These are phyloP conservation scores for Beauveria medogensis DNA, from an alignment of 2,329 filamentous ascomycete genomes.

Conservation along the genomic window DNA sequence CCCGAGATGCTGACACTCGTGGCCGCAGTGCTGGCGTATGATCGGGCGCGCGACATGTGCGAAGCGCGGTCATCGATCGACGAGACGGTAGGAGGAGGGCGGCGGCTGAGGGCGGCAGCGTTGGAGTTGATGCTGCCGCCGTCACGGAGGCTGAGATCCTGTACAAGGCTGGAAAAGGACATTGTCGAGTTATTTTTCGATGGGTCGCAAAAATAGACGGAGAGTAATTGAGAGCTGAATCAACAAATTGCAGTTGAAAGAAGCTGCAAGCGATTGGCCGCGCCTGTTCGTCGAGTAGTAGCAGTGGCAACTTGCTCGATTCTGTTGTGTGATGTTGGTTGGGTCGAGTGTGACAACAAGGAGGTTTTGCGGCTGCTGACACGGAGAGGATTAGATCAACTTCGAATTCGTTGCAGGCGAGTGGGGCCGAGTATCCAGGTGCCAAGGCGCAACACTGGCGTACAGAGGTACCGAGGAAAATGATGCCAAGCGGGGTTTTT, in stretches of 20 bases:
- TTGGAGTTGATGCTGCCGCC: constrained; percentile 29
- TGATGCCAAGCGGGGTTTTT: neutral
- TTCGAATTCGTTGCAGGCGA: constrained; percentile 1
- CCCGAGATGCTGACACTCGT: constrained; percentile 63
- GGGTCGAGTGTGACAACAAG: neutral
- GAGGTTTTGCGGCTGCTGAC: neutral
- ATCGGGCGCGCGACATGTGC: constrained; percentile 55
- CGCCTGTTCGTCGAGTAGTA: neutral
- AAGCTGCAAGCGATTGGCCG: neutral
- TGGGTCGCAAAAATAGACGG: neutral
- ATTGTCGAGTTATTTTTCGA: constrained; percentile 29
- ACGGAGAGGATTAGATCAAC: constrained; percentile 3
- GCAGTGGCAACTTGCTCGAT: neutral
- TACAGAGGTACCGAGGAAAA: neutral
- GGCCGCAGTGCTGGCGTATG: constrained; percentile 57
- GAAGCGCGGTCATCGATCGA: constrained; percentile 52
- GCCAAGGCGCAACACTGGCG: neutral
- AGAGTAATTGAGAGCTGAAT: neutral
- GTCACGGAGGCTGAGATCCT: constrained; percentile 55
- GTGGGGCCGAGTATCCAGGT: constrained; percentile 1
- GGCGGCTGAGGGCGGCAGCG: constrained; percentile 25
- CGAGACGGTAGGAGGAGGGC: constrained; percentile 33
- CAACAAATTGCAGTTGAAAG: neutral
- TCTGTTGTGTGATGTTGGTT: neutral
- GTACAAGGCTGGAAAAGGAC: constrained; percentile 62